phyloP scores from a whole-genome alignment of 768 basidiomycete species.

The Termitomyces sp. region DNA sequence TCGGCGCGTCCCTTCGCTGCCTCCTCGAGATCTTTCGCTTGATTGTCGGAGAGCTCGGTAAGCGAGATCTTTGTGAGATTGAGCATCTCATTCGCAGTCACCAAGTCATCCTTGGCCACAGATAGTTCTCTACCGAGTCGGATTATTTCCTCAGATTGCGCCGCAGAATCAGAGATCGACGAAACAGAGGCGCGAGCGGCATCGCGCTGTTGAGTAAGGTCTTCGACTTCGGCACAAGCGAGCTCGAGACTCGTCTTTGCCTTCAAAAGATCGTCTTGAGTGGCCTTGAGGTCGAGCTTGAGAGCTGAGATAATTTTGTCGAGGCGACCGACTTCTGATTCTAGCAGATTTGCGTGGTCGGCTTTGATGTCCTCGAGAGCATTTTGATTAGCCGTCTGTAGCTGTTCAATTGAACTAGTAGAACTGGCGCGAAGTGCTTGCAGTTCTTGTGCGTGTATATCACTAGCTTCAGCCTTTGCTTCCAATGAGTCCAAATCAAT shows the following conservation, averaged over 20 bases:
- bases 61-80: conserved; percentile 66
- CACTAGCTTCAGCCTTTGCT: conserved; percentile 62
- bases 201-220: conserved; percentile 58
- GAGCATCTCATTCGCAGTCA: conserved; percentile 60
- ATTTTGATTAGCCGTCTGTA: conserved; percentile 55
- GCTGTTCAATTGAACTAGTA: conserved; percentile 60
- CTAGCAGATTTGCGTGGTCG: conserved; percentile 58
- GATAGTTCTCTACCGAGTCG: conserved; percentile 55
- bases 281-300: conserved; percentile 74
- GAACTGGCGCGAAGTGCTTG: conserved; percentile 65
- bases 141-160: conserved; percentile 49
- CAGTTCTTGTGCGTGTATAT: conserved; percentile 63
- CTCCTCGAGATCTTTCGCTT: conserved; percentile 69
- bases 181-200: conserved; percentile 45
- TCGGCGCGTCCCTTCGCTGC: conserved; percentile 64
- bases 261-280: conserved; percentile 77
- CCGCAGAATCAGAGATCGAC: conserved; percentile 31
- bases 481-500: conserved; percentile 1
- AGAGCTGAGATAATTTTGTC: conserved; percentile 61
- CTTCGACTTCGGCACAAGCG: conserved; percentile 48
- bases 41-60: conserved; percentile 62
- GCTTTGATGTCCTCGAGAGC: conserved; percentile 56
- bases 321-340: conserved; percentile 46
- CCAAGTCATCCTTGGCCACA: conserved; percentile 63
- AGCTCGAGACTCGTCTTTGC: conserved; percentile 56